Evolutionary conservation across 495 filamentous ascomycete species (phyloP).

Genomic region (Oidiodendron maius): DNA sequence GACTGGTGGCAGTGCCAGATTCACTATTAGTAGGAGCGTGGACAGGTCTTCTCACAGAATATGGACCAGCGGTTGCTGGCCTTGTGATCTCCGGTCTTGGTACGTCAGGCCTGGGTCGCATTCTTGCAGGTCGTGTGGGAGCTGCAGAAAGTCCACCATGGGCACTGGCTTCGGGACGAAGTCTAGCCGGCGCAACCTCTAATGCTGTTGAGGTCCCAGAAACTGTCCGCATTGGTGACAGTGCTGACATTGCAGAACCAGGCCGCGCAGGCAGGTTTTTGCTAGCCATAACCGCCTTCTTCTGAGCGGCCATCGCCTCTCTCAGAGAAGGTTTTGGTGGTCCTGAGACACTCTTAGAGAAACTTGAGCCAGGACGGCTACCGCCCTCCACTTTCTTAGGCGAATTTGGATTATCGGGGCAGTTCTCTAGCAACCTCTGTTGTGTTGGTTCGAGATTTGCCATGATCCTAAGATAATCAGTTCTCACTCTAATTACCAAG

Average conservation of each 20-base stretch:
- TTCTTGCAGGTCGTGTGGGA: constrained; percentile 45
- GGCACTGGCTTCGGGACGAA: constrained; percentile 32
- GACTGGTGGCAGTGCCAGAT: constrained; percentile 13
- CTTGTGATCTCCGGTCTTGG: constrained; percentile 40
- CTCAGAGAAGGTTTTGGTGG: constrained; percentile 54
- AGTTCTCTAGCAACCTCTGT: constrained; percentile 68
- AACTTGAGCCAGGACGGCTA: constrained; percentile 43
- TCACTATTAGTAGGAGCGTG: constrained; percentile 36
- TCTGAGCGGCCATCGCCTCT: constrained; percentile 80
- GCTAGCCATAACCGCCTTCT: constrained; percentile 56
- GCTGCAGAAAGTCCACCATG: constrained; percentile 49
- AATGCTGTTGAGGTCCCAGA: constrained; percentile 33
- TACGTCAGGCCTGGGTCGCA: constrained; percentile 10
- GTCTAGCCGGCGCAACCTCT: constrained; percentile 18
- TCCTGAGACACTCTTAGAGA: constrained; percentile 50
- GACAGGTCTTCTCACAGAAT: constrained; percentile 45
- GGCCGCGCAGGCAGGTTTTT: constrained; percentile 62
- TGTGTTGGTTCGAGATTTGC: constrained; percentile 66
- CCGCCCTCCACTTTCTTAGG: constrained; percentile 43
- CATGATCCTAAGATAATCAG: constrained; percentile 56
- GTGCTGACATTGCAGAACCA: constrained; percentile 65
- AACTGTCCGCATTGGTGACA: constrained; percentile 50
- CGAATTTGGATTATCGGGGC: constrained; percentile 72
- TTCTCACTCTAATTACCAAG: constrained; percentile 2
- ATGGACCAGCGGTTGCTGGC: constrained; percentile 51